phyloP scores from a whole-genome alignment of 495 filamentous ascomycete genomes.

The Aspergillus ostianus region DNA sequence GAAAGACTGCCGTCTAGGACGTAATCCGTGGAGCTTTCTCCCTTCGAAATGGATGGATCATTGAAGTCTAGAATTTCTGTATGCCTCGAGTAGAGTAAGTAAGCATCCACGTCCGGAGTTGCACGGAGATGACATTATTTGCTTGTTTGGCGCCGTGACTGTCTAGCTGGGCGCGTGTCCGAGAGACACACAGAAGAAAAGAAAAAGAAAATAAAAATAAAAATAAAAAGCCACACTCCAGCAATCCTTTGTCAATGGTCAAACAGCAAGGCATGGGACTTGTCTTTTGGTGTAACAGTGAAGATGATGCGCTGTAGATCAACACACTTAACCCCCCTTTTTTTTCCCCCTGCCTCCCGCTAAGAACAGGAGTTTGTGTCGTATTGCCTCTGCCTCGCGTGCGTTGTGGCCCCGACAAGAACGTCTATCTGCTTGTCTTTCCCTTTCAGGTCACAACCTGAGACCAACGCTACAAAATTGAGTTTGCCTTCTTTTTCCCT shows the following conservation, averaged over 20 bases:
- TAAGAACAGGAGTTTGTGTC: constrained; percentile 8
- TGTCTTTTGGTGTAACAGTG: constrained; percentile 2
- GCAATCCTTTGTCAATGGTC: not conserved
- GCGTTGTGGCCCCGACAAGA: not conserved
- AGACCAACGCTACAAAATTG: not conserved
- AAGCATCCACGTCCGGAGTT: not conserved
- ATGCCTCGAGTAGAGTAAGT: not conserved
- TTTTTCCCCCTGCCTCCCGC: not conserved
- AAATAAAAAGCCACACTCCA: not conserved
- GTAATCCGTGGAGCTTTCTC: not conserved
- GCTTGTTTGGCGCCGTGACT: not conserved
- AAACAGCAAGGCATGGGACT: constrained; percentile 1
- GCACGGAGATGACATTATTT: not conserved
- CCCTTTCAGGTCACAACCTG: not conserved
- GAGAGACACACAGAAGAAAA: not conserved
- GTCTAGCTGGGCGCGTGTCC: not conserved
- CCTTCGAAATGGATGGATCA: not conserved
- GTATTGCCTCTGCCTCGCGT: not conserved
- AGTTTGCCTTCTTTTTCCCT: not conserved
- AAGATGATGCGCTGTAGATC: constrained; percentile 8
- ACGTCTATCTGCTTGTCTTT: constrained; percentile 7
- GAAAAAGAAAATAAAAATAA: not conserved
- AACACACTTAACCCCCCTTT: not conserved
- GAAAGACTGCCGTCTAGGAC: not conserved
- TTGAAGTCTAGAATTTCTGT: not conserved